phyloP scores from a whole-genome alignment of 1,284 basidiomycete species.

The Apiotrichum sp. region DNA sequence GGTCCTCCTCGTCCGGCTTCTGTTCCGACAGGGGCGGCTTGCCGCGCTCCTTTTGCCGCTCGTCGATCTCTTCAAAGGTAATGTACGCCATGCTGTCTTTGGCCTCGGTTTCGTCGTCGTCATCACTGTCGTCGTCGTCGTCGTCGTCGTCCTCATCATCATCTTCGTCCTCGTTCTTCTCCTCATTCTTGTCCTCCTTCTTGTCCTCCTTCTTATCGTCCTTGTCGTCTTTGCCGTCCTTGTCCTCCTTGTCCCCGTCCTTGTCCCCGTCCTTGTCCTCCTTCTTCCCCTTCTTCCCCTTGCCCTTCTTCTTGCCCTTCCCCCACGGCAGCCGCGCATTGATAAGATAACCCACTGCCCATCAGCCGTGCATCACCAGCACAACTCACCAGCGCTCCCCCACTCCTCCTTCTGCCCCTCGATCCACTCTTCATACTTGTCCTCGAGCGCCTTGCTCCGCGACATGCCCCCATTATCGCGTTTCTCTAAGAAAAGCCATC shows the following conservation, averaged over 20 bases:
- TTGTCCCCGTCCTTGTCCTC: not conserved
- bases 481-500: too few species aligned
- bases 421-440: slow-evolving; percentile 39
- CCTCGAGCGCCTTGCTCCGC: slow-evolving; percentile 40
- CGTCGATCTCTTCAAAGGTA: slow-evolving; percentile 1
- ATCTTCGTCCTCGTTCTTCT: not conserved
- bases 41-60: slow-evolving; percentile 14
- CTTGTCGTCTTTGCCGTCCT: not conserved
- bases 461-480: slow-evolving; percentile 22
- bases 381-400: slow-evolving; percentile 23
- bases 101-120: not conserved
- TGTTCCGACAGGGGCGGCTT: not conserved
- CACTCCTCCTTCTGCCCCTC: slow-evolving; percentile 28
- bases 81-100: slow-evolving; percentile 3
- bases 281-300: not conserved
- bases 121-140: not conserved
- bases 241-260: not conserved
- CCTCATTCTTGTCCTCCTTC: not conserved
- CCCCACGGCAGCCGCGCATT: slow-evolving; percentile 33
- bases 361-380: slow-evolving; percentile 1
- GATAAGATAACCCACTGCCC: slow-evolving; percentile 37
- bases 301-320: not conserved
- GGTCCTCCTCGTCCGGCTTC: not conserved
- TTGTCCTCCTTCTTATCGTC: not conserved
- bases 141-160: not conserved